Conservation (phyloP, 345 rosid species). For the Microcos paniculata region DNA sequence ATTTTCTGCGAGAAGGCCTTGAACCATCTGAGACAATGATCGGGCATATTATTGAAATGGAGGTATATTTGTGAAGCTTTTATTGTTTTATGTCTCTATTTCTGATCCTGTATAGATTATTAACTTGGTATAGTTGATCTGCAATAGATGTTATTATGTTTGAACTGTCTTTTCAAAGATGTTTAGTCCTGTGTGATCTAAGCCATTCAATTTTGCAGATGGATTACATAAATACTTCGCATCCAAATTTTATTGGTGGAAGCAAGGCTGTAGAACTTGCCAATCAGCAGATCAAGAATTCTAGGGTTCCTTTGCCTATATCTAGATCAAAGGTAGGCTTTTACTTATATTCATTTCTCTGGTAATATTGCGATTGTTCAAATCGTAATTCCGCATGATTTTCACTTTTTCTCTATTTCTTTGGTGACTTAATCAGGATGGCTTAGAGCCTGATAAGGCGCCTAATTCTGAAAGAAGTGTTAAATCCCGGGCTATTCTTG, state of each 20-base stretch:
- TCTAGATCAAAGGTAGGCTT: conserved; percentile 62
- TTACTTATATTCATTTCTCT: conserved; percentile 5
- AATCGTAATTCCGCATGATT: neutral
- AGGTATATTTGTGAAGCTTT: conserved; percentile 44
- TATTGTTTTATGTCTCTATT: neutral
- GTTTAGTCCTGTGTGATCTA: neutral
- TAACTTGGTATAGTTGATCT: neutral
- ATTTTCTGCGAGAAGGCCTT: conserved; percentile 86
- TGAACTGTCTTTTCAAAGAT: neutral
- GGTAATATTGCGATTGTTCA: neutral
- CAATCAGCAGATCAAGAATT: conserved; percentile 66
- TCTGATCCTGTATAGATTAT: neutral
- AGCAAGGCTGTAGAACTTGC: conserved; percentile 87
- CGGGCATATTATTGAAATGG: conserved; percentile 88
- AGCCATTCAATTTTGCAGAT: conserved; percentile 50
- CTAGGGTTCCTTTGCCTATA: conserved; percentile 54
- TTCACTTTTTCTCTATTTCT: conserved; percentile 11
- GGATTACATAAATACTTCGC: conserved; percentile 95
- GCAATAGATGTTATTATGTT: neutral
- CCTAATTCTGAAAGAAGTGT: conserved; percentile 60
- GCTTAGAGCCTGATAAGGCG: conserved; percentile 73
- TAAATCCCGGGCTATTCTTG: conserved; percentile 78
- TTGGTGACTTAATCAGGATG: conserved; percentile 48
- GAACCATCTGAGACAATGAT: conserved; percentile 94
- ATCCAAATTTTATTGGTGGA: conserved; percentile 91